Evolutionary conservation across 2,329 filamentous ascomycete genomes (phyloP), one percentile per base, ranked within the genome.

Genomic region (Fusarium fujikuroi): DNA sequence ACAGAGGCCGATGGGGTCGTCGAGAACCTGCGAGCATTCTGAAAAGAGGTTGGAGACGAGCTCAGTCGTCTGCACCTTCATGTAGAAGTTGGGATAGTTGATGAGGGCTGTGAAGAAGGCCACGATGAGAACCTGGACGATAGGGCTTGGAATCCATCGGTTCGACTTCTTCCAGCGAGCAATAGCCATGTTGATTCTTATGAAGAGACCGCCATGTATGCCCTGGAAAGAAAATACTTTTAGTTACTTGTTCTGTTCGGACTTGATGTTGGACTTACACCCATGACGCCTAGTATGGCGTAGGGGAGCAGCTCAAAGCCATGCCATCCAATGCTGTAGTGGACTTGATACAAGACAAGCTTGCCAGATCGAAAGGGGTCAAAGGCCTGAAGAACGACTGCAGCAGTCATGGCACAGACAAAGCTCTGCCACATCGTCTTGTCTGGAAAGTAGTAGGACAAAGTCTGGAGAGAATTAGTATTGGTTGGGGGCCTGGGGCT

Each of bases 381-480:
- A 70, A 97, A 89, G 9, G 94, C 94, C 81, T 98, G 95, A 9
- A 99, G 87, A 19, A 95, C 94, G 42, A 98, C 94, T 23, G 96
- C 95, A 21, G 95, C 96, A n/a, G 97, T 94, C 95, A 98, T 98
- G 80, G 96, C 96, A 78, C 96, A 98, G 44, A 99, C 96, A 79
- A 99, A 99, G 78, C 95, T 97, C 81, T 98, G 96, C 96, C 96
- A 99, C 96, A 99, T 98, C 15, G 96, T 98, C 83, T 98, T 98
- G 83, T 98, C 95, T 0, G 96, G 95, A 76, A 98, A 98, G 82
- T 98, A 98, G 81, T 98, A 98, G 2, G 95, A 97, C 6, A 98
- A 86, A 93, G 66, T n/a, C 30, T 73, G 19, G n/a, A 5, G 16
- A 30, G 30, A 28, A 44, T 74, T 12, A 73, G 52, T 39, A 54